Percentiles rank a stretch among this genome's conserved stretches.
phyloP scores from a whole-genome alignment of 1,284 basidiomycete genomes.

The Golubevia pallescens region DNA sequence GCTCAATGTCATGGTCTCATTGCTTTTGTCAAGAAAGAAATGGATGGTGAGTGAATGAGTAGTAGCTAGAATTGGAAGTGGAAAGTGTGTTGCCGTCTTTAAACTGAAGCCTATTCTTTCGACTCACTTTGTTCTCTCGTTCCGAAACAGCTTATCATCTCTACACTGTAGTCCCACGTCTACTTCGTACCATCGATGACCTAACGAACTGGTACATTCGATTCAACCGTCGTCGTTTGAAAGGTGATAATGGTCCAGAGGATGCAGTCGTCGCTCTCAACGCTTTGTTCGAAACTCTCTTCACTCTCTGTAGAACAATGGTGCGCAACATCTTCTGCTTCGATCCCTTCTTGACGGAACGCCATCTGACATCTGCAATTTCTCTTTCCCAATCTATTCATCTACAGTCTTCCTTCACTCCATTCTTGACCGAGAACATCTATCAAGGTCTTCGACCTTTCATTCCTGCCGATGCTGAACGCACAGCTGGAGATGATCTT shows the following conservation, averaged over 20 bases:
- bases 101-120: neutral
- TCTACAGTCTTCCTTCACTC: conserved; percentile 49
- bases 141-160: conserved; percentile 40
- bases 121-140: neutral
- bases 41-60: conserved; percentile 22
- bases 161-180: conserved; percentile 54
- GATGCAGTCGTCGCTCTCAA: conserved; percentile 60
- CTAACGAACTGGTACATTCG: conserved; percentile 65
- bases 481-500: conserved; percentile 25
- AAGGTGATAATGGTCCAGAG: conserved; percentile 55
- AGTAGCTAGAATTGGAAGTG: too few relatives aligned
- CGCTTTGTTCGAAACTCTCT: conserved; percentile 58
- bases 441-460: conserved; percentile 60
- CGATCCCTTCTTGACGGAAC: neutral
- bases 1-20: conserved; percentile 61
- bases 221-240: conserved; percentile 58
- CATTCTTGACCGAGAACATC: conserved; percentile 61
- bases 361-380: neutral
- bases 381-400: neutral
- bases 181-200: conserved; percentile 58
- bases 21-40: conserved; percentile 51
- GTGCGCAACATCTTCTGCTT: neutral
- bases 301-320: conserved; percentile 53
- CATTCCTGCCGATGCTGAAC: conserved; percentile 29
- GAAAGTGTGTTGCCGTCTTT: neutral